phyloP scores from a whole-genome alignment of 805 yeast species.

The Cyberlindnera galapagoensis region DNA sequence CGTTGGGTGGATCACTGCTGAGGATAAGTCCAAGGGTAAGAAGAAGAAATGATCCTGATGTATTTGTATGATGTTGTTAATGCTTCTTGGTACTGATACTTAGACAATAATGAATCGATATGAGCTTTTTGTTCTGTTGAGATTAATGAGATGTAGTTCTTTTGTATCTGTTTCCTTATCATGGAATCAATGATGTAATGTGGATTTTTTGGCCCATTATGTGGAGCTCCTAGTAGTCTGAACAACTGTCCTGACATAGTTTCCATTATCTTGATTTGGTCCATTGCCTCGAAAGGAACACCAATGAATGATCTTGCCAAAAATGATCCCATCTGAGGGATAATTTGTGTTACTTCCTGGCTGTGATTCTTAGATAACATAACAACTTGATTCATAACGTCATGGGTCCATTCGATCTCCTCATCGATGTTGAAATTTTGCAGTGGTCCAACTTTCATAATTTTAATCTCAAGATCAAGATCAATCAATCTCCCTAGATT shows the following conservation, averaged over 20 bases:
- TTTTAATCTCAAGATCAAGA: slow-evolving; percentile 3
- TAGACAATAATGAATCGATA: neutral
- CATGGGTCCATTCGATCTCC: slow-evolving; percentile 1
- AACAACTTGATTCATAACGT: slow-evolving; percentile 3
- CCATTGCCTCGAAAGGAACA: slow-evolving; percentile 9
- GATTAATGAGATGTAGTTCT: slow-evolving; percentile 4
- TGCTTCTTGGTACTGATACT: slow-evolving; percentile 6
- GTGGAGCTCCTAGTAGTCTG: slow-evolving; percentile 8
- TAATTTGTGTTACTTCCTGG: slow-evolving; percentile 1
- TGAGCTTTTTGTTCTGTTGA: neutral
- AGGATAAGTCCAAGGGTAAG: slow-evolving; percentile 53
- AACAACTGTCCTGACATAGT: slow-evolving; percentile 7
- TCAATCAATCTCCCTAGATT: slow-evolving; percentile 4
- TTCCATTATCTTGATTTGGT: slow-evolving; percentile 12
- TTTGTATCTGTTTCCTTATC: slow-evolving; percentile 10
- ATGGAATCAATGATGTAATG: slow-evolving; percentile 12
- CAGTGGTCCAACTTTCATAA: neutral
- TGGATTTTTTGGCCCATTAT: slow-evolving; percentile 10
- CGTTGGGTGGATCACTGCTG: slow-evolving; percentile 54
- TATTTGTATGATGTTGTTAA: slow-evolving; percentile 5
- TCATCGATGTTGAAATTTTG: neutral
- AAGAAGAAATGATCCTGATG: slow-evolving; percentile 28
- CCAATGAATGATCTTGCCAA: neutral
- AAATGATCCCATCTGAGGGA: slow-evolving; percentile 3
- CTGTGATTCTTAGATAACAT: slow-evolving; percentile 1